phyloP scores from a whole-genome alignment of 2,329 filamentous ascomycete genomes.

The Cryphonectria naterciae region DNA sequence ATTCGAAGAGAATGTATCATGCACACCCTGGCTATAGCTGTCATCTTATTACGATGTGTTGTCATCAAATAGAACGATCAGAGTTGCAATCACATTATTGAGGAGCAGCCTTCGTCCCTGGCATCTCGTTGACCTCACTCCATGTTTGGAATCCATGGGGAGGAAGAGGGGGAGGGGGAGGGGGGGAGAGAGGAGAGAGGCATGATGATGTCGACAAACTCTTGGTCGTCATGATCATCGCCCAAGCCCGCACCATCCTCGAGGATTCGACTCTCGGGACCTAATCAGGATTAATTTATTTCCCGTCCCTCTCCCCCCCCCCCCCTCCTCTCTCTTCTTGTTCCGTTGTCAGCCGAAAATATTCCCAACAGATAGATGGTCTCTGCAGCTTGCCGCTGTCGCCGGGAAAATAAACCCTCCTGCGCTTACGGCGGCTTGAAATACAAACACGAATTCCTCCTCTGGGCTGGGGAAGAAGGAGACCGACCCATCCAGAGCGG shows the following conservation, averaged over 20 bases:
- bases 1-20: background rate
- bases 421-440: background rate
- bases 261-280: background rate
- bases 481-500: background rate
- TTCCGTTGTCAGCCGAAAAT: background rate
- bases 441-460: background rate
- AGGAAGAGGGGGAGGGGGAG: no score
- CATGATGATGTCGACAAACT: background rate
- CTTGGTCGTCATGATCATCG: background rate
- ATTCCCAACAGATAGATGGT: background rate
- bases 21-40: background rate
- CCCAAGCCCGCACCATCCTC: background rate
- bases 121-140: background rate
- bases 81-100: background rate
- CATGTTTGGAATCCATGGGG: background rate
- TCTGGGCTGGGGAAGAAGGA: background rate
- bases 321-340: background rate
- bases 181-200: background rate
- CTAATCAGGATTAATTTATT: background rate
- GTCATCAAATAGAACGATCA: background rate
- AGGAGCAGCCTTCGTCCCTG: background rate
- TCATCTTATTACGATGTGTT: background rate
- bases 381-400: background rate
- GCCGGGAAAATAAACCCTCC: background rate
- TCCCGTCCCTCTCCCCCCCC: no score